These are phyloP conservation scores for Colletotrichum sp. DNA, from an alignment of 2,329 filamentous ascomycete species.

Conservation along the genomic window DNA sequence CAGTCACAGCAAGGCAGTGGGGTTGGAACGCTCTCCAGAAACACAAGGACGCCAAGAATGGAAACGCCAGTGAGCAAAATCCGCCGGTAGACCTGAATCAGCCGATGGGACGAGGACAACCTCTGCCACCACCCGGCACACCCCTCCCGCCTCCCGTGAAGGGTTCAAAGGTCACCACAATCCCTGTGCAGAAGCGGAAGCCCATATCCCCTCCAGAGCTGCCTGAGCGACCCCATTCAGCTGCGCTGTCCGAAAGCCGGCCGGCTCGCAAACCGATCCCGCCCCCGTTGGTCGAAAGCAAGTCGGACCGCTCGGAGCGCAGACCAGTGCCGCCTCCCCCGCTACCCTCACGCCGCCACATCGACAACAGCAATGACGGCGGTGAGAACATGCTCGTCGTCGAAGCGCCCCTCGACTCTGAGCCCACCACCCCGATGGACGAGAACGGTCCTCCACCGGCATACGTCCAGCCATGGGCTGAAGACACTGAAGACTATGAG, in stretches of 20 bases:
- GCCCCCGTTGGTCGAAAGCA: conserved; percentile 27
- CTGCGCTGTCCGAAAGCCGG: conserved; percentile 9
- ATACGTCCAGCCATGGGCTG: conserved; percentile 15
- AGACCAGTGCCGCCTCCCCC: conserved; percentile 47
- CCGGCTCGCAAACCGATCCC: conserved; percentile 57
- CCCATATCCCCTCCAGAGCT: conserved; percentile 49
- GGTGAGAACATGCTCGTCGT: conserved; percentile 66
- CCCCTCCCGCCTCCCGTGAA: conserved; percentile 75
- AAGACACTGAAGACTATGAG: background rate
- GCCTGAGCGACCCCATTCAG: conserved; percentile 19
- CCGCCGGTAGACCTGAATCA: conserved; percentile 54
- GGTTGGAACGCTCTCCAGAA: conserved; percentile 62
- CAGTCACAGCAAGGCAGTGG: conserved; percentile 62
- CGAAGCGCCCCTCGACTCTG: conserved; percentile 67
- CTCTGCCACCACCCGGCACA: conserved; percentile 79
- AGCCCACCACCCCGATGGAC: conserved; percentile 55
- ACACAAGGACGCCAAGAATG: conserved; percentile 46
- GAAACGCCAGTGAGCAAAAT: conserved; percentile 15
- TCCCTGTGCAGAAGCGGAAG: conserved; percentile 68
- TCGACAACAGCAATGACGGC: conserved; percentile 38
- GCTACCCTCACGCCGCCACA: conserved; percentile 51
- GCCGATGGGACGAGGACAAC: conserved; percentile 83
- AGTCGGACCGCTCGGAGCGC: conserved; percentile 17
- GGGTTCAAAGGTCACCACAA: conserved; percentile 61
- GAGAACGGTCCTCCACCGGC: conserved; percentile 27